These are phyloP conservation scores for Hepatocystis sp. DNA, from an alignment of 169 alveolate genomes.

Conservation along the genomic window DNA sequence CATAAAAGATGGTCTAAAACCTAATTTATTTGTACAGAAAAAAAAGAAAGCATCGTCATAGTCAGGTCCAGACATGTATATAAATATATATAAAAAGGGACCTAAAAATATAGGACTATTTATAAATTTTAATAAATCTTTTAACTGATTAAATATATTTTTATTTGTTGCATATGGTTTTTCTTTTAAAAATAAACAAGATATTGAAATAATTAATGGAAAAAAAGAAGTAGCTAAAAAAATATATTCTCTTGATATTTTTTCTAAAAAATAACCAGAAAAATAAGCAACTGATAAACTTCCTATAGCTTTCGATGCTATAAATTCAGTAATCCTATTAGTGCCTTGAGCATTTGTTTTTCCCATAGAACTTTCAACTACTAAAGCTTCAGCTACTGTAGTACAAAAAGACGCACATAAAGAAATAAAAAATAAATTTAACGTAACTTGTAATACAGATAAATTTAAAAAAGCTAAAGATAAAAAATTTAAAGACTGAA, in stretches of 20 bases:
- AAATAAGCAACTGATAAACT: slow-evolving; percentile 93
- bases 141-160: slow-evolving; percentile 82
- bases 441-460: slow-evolving; percentile 73
- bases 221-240: slow-evolving; percentile 91
- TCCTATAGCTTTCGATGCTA: slow-evolving; percentile 93
- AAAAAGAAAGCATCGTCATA: slow-evolving; percentile 95
- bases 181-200: slow-evolving; percentile 90
- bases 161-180: slow-evolving; percentile 78
- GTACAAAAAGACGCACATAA: slow-evolving; percentile 83
- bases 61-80: slow-evolving; percentile 92
- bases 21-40: slow-evolving; percentile 93
- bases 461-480: slow-evolving; percentile 82
- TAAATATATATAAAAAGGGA: slow-evolving; percentile 92
- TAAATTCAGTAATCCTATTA: slow-evolving; percentile 90
- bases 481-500: slow-evolving; percentile 86
- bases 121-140: slow-evolving; percentile 86
- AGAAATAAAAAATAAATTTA: slow-evolving; percentile 14
- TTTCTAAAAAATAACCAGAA: slow-evolving; percentile 93
- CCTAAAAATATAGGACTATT: slow-evolving; percentile 91
- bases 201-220: slow-evolving; percentile 88
- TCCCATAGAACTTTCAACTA: slow-evolving; percentile 79
- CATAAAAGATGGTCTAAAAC: slow-evolving; percentile 94
- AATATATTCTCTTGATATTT: slow-evolving; percentile 87
- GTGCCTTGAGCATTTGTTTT: slow-evolving; percentile 78
- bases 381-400: slow-evolving; percentile 92